A percentile compares a stretch with the other conserved stretches of the same genome.
Evolutionary conservation across 192 early-diverging fungal species (phyloP).

Genomic region (Coemansia sp.): DNA sequence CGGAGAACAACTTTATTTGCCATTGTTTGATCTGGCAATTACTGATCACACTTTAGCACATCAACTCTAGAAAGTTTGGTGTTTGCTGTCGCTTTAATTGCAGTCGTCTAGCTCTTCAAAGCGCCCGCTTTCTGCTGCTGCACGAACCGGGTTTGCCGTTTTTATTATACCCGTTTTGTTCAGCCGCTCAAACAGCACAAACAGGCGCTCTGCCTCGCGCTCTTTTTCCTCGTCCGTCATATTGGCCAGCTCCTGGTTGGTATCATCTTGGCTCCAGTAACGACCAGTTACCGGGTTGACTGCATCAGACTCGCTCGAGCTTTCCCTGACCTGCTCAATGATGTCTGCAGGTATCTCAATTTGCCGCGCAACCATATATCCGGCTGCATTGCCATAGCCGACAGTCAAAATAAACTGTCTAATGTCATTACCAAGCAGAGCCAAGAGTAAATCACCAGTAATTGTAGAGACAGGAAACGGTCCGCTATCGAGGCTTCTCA

Average conservation of each 20-base stretch:
- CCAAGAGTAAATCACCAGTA: conserved; percentile 43
- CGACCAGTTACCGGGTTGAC: conserved; percentile 94
- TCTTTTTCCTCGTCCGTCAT: conserved; percentile 99
- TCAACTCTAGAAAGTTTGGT: too few species aligned
- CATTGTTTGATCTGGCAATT: background rate
- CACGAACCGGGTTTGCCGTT: conserved; percentile 68
- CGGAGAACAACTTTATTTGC: background rate
- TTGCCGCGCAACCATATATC: conserved; percentile 79
- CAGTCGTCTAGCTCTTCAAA: conserved; percentile 33
- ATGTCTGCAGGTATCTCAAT: conserved; percentile 57
- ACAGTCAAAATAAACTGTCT: conserved; percentile 57
- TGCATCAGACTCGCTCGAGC: background rate
- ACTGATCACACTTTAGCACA: background rate
- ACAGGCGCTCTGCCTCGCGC: conserved; percentile 84
- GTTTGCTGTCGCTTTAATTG: background rate
- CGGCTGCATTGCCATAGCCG: conserved; percentile 93
- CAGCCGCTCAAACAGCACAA: conserved; percentile 92
- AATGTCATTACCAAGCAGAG: conserved; percentile 41
- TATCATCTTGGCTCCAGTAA: conserved; percentile 49
- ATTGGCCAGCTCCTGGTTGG: conserved; percentile 61
- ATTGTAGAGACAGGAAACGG: conserved; percentile 26
- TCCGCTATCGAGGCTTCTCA: conserved; percentile 37
- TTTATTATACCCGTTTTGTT: conserved; percentile 90
- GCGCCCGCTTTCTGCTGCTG: conserved; percentile 55
- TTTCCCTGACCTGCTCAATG: conserved; percentile 20